These are phyloP conservation scores for Backusella westeae DNA, from an alignment of 192 early-diverging fungal species.

Conservation along the genomic window DNA sequence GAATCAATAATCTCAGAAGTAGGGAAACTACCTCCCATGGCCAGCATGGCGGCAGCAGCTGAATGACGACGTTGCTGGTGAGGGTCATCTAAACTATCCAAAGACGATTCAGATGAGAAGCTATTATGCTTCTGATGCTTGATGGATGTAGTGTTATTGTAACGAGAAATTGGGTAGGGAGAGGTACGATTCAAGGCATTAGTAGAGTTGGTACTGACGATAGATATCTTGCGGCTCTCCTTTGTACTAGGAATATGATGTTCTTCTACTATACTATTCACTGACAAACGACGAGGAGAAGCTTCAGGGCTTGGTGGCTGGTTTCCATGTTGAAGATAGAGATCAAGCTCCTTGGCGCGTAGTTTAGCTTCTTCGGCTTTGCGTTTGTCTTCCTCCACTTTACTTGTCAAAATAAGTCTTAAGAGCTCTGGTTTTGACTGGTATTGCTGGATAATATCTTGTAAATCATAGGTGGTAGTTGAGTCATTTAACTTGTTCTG, in stretches of 20 bases:
- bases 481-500: not conserved
- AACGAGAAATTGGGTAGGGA: not conserved
- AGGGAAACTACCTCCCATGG: conserved; percentile 18
- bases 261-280: not conserved
- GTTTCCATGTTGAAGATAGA: conserved; percentile 36
- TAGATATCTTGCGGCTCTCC: not conserved
- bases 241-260: not conserved
- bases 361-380: conserved; percentile 56
- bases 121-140: not conserved
- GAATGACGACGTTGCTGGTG: conserved; percentile 29
- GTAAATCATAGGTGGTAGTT: conserved; percentile 43
- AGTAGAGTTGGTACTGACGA: not conserved
- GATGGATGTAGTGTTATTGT: not conserved
- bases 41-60: conserved; percentile 31
- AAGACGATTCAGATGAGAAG: not conserved
- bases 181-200: not conserved
- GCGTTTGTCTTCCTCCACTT: conserved; percentile 58
- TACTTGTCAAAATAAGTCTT: conserved; percentile 53
- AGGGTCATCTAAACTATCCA: conserved; percentile 7
- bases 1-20: not conserved
- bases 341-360: conserved; percentile 46
- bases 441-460: conserved; percentile 51
- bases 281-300: not conserved
- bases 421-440: conserved; percentile 49
- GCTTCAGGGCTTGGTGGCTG: not conserved